phyloP scores from a whole-genome alignment of 73 alveolate genomes.

The Paramecium biaurelia region DNA sequence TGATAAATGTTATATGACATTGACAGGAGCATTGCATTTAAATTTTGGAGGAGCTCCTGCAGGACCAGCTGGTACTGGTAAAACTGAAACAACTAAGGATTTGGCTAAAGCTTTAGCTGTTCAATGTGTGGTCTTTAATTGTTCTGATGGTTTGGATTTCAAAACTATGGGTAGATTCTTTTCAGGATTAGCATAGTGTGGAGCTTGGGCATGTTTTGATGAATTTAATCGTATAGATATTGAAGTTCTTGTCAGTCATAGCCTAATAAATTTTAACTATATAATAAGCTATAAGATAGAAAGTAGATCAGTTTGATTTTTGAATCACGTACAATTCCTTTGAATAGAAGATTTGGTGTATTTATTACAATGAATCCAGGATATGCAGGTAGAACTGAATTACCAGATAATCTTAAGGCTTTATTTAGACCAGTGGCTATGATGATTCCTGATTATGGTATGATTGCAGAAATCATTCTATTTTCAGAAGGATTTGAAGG shows the following conservation, averaged over 20 bases:
- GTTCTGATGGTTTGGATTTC: conserved; percentile 95
- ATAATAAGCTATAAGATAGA: conserved; percentile 91
- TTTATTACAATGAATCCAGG: conserved; percentile 99
- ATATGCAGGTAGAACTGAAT: conserved; percentile 98
- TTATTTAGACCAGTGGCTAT: conserved; percentile 99
- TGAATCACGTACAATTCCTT: conserved; percentile 94
- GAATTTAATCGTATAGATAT: conserved; percentile 98
- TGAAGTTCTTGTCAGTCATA: conserved; percentile 96
- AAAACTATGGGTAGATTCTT: conserved; percentile 95
- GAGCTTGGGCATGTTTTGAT: conserved; percentile 99
- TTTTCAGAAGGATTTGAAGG: conserved; percentile 97
- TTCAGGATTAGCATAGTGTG: conserved; percentile 93
- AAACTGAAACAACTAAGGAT: conserved; percentile 97
- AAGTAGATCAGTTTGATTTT: conserved; percentile 95
- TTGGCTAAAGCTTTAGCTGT: conserved; percentile 97
- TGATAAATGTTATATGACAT: conserved; percentile 95
- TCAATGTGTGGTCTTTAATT: conserved; percentile 95
- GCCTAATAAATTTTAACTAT: conserved; percentile 97
- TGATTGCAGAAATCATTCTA: conserved; percentile 98
- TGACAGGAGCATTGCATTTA: conserved; percentile 94
- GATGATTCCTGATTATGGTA: conserved; percentile 99
- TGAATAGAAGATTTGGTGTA: conserved; percentile 97
- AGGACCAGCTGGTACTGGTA: conserved; percentile 99
- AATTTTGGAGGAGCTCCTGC: conserved; percentile 98
- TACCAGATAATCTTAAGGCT: conserved; percentile 98